Conservation (phyloP, 176 grass and related monocot species). For the Eremochloa ophiuroides region DNA sequence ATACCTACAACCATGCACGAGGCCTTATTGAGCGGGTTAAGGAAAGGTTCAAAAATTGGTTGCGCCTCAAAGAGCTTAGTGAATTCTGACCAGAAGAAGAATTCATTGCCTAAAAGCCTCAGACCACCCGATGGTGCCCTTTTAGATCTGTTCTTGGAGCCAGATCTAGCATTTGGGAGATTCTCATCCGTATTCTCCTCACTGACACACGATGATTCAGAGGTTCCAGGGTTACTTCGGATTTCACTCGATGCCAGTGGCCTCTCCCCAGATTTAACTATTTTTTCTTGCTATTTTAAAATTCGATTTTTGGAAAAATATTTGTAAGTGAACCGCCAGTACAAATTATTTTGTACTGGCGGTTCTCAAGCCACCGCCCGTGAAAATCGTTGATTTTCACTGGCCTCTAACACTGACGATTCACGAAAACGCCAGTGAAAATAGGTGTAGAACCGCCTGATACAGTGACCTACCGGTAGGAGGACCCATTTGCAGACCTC, state of each 20-base stretch:
- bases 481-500: too few relatives aligned
- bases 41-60: slow-evolving; percentile 68
- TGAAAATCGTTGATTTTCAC: too few relatives aligned
- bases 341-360: too few relatives aligned
- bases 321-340: too few relatives aligned
- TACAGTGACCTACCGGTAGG: too few relatives aligned
- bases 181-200: slow-evolving; percentile 60
- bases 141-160: slow-evolving; percentile 62
- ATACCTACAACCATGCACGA: slow-evolving; percentile 95
- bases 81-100: slow-evolving; percentile 49
- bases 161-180: slow-evolving; percentile 69
- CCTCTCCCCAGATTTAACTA: too few relatives aligned
- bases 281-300: too few relatives aligned
- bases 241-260: slow-evolving; percentile 44
- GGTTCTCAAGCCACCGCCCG: too few relatives aligned
- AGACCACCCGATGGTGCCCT: slow-evolving; percentile 29
- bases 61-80: slow-evolving; percentile 29
- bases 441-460: too few relatives aligned
- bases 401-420: too few relatives aligned
- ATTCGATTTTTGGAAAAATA: too few relatives aligned
- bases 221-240: slow-evolving; percentile 57
- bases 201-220: slow-evolving; percentile 37
- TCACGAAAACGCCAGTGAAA: too few relatives aligned
- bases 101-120: slow-evolving; percentile 38
- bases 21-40: slow-evolving; percentile 86